phyloP scores from a whole-genome alignment of 2,329 filamentous ascomycete genomes.

The Parascedosporium putredinis region DNA sequence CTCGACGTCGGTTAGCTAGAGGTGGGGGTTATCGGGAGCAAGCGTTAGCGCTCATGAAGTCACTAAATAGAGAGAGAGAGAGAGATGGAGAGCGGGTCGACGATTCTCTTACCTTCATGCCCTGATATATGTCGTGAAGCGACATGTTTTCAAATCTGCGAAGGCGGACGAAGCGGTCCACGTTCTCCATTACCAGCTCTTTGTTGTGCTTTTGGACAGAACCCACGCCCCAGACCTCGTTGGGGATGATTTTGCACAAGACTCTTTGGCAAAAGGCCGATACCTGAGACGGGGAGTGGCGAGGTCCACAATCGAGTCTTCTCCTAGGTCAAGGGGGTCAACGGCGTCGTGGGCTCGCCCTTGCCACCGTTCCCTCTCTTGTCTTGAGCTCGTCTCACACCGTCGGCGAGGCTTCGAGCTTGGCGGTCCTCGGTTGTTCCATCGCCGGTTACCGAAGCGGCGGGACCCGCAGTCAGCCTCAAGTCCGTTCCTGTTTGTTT shows the following conservation, averaged over 20 bases:
- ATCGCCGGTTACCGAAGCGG: no score
- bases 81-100: background rate
- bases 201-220: constrained; percentile 49
- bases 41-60: no score
- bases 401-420: no score
- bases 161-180: constrained; percentile 70
- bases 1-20: constrained; percentile 52
- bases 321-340: constrained; percentile 2
- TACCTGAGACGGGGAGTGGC: constrained; percentile 60
- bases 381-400: background rate
- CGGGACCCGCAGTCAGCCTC: no score
- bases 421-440: no score
- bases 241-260: constrained; percentile 62
- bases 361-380: constrained; percentile 5
- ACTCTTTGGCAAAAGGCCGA: constrained; percentile 81
- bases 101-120: constrained; percentile 61
- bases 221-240: constrained; percentile 60
- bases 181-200: constrained; percentile 46
- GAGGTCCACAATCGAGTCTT: constrained; percentile 47
- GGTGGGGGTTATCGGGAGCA: background rate
- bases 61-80: constrained; percentile 5
- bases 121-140: constrained; percentile 67
- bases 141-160: constrained; percentile 73
- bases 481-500: no score
- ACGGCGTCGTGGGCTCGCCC: background rate